Conservation (phyloP, 179 eudicot species). For the Silene noctiflora region DNA sequence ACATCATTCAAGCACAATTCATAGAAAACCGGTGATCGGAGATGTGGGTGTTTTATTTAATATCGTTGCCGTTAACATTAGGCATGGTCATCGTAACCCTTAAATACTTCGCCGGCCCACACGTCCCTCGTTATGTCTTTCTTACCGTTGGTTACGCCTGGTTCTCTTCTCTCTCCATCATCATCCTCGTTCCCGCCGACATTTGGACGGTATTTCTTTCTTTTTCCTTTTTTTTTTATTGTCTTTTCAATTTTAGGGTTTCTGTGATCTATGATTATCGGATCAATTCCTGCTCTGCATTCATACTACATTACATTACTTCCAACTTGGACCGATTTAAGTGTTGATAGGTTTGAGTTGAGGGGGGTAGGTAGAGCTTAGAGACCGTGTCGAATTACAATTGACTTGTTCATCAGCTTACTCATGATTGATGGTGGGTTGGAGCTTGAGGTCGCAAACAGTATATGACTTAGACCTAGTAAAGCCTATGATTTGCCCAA, state of each 20-base stretch:
- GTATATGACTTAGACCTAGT: too few relatives aligned
- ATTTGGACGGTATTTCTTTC: conserved; percentile 68
- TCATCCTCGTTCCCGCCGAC: conserved; percentile 93
- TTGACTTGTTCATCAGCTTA: background rate
- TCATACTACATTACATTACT: too few relatives aligned
- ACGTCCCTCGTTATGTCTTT: conserved; percentile 66
- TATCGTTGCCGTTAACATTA: conserved; percentile 76
- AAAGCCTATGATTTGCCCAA: too few relatives aligned
- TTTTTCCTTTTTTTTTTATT: background rate
- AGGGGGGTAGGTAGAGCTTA: too few relatives aligned
- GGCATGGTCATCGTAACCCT: conserved; percentile 76
- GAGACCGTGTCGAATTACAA: background rate
- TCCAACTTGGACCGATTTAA: background rate
- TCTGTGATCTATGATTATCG: conserved; percentile 7
- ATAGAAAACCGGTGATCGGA: conserved; percentile 10
- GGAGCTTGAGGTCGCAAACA: background rate
- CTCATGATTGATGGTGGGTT: background rate
- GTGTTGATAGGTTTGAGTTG: background rate
- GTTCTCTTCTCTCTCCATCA: conserved; percentile 86
- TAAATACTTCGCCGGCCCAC: conserved; percentile 73
- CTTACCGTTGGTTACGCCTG: conserved; percentile 89
- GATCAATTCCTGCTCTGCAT: too few relatives aligned
- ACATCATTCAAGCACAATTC: background rate
- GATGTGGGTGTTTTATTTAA: conserved; percentile 92
- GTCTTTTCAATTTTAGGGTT: conserved; percentile 9